A percentile compares a stretch with the other conserved stretches of the same genome.
phyloP scores from a whole-genome alignment of 2,329 filamentous ascomycete species.

The Thelonectria rubi region DNA sequence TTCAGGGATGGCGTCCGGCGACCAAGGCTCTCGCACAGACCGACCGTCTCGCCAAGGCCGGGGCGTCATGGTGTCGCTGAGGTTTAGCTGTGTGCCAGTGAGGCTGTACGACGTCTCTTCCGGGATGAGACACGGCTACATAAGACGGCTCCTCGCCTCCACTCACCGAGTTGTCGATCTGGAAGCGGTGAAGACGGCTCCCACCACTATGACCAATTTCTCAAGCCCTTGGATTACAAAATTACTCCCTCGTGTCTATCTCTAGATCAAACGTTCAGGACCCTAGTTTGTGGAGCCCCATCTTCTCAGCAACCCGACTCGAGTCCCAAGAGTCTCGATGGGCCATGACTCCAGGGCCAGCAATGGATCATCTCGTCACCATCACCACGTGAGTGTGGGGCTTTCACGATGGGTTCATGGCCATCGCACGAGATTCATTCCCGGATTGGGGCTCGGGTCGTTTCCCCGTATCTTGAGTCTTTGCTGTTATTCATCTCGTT shows the following conservation, averaged over 20 bases:
- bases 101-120: constrained; percentile 24
- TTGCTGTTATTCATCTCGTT: constrained; percentile 20
- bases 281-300: constrained; percentile 27
- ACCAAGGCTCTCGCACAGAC: constrained; percentile 38
- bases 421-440: constrained; percentile 21
- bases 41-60: constrained; percentile 32
- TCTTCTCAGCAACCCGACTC: constrained; percentile 8
- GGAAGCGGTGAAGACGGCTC: constrained; percentile 20
- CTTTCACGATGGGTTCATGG: constrained; percentile 24
- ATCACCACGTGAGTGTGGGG: constrained; percentile 41
- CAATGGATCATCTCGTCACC: constrained; percentile 9
- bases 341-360: constrained; percentile 14
- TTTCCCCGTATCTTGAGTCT: constrained; percentile 10
- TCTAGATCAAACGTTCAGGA: constrained; percentile 10
- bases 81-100: constrained; percentile 13
- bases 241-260: constrained; percentile 5
- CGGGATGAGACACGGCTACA: constrained; percentile 17
- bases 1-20: constrained; percentile 21
- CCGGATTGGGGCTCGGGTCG: constrained; percentile 6
- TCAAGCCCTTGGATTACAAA: neutral
- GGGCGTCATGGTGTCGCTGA: constrained; percentile 34
- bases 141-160: constrained; percentile 13
- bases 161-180: constrained; percentile 10
- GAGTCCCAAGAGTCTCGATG: constrained; percentile 11
- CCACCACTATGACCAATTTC: constrained; percentile 7